Conservation (phyloP, 129 eudicot genomes). For the Tanacetum coccineum region DNA sequence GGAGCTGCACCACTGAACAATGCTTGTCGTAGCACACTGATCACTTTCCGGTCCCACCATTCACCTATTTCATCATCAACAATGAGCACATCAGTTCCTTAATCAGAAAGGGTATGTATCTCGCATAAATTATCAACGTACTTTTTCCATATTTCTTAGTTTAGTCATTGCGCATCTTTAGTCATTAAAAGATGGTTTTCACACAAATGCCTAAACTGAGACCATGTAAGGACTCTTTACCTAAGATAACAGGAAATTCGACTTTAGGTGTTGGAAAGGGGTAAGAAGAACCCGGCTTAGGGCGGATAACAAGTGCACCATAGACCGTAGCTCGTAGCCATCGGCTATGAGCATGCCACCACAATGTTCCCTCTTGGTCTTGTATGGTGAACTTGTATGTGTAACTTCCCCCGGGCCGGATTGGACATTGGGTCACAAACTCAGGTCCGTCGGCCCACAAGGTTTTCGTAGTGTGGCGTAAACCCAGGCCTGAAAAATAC, state of each 20-base stretch:
- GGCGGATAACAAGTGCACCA: slow-evolving; percentile 70
- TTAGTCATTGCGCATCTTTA: too few species aligned
- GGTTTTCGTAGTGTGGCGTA: slow-evolving; percentile 76
- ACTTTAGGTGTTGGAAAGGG: slow-evolving; percentile 59
- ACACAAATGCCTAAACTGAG: too few species aligned
- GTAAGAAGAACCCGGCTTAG: slow-evolving; percentile 53
- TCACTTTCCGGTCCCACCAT: slow-evolving; percentile 79
- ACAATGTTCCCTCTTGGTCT: slow-evolving; percentile 72
- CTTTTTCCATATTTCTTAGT: too few species aligned
- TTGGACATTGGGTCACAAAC: slow-evolving; percentile 83
- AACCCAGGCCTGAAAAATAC: slow-evolving; percentile 59
- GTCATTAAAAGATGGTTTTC: too few species aligned
- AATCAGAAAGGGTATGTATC: not conserved
- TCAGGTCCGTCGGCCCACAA: slow-evolving; percentile 96
- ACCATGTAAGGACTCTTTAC: slow-evolving; percentile 25
- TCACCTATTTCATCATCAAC: slow-evolving; percentile 48
- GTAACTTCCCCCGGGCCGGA: slow-evolving; percentile 67
- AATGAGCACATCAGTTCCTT: not conserved
- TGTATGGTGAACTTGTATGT: slow-evolving; percentile 59
- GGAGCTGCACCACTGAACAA: slow-evolving; percentile 68
- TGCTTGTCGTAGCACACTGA: slow-evolving; percentile 55
- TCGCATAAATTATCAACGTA: too few species aligned
- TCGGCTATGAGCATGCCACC: slow-evolving; percentile 96
- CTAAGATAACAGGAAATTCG: slow-evolving; percentile 66
- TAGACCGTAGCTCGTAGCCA: slow-evolving; percentile 90